Conservation (phyloP, 768 basidiomycete genomes). For the Auricularia auricula-judae region DNA sequence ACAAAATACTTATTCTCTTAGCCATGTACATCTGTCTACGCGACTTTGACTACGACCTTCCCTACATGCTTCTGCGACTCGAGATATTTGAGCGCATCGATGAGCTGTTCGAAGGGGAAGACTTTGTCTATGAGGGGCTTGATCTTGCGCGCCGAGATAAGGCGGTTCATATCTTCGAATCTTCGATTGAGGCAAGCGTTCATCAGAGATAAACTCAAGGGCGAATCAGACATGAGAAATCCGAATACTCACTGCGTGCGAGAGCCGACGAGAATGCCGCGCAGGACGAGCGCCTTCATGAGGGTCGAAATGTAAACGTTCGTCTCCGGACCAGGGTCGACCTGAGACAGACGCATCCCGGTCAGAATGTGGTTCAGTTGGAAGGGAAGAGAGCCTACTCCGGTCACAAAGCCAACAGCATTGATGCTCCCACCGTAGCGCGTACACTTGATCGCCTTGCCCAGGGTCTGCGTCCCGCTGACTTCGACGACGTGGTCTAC, state of each 20-base stretch:
- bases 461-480: constrained; percentile 41
- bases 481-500: constrained; percentile 37
- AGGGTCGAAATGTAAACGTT: constrained; percentile 26
- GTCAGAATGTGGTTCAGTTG: neutral
- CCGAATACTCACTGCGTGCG: constrained; percentile 38
- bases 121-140: constrained; percentile 33
- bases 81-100: constrained; percentile 41
- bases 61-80: constrained; percentile 48
- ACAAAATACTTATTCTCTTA: no score
- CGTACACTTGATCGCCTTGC: constrained; percentile 29
- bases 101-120: constrained; percentile 42
- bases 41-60: constrained; percentile 47
- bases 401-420: constrained; percentile 40
- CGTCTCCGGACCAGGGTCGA: no score
- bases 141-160: constrained; percentile 18
- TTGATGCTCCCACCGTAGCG: constrained; percentile 34
- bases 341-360: no score
- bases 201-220: no score
- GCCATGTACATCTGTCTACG: neutral
- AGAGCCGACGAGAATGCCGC: constrained; percentile 46
- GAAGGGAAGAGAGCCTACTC: constrained; percentile 17
- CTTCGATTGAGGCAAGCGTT: constrained; percentile 15
- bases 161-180: constrained; percentile 42
- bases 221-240: neutral
- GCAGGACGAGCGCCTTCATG: constrained; percentile 28